phyloP scores from a whole-genome alignment of 177 flowering plant species.

The Telopea speciosissima region DNA sequence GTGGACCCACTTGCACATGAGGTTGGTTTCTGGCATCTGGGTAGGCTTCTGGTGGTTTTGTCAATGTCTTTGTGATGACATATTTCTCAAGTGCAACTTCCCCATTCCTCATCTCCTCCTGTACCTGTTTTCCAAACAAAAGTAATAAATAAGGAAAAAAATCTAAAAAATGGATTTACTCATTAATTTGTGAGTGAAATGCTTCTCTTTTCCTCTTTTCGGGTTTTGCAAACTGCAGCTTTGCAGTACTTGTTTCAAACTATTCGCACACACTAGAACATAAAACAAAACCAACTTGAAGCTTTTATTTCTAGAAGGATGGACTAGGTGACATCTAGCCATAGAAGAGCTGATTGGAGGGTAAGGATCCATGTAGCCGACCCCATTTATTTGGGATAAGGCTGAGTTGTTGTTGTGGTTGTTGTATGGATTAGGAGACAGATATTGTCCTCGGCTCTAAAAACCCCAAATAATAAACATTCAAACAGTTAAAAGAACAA shows the following conservation, averaged over 20 bases:
- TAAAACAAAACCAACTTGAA: neutral
- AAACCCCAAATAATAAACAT: too few relatives aligned
- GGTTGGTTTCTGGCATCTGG: conserved; percentile 98
- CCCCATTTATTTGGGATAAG: too few relatives aligned
- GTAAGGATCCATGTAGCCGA: too few relatives aligned
- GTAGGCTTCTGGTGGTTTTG: conserved; percentile 90
- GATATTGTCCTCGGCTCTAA: too few relatives aligned
- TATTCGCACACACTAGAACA: neutral
- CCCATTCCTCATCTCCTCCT: conserved; percentile 91
- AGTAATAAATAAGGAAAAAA: neutral
- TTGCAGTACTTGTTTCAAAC: neutral
- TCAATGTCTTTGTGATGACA: conserved; percentile 82
- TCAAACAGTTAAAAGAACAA: too few relatives aligned
- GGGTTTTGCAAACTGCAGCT: neutral
- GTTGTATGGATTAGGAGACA: too few relatives aligned
- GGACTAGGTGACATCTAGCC: too few relatives aligned
- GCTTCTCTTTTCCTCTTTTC: too few relatives aligned
- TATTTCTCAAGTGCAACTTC: conserved; percentile 86
- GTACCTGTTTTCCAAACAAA: conserved; percentile 47
- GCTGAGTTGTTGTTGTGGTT: too few relatives aligned
- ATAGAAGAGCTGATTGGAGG: too few relatives aligned
- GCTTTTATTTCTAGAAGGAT: neutral
- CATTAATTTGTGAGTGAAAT: too few relatives aligned
- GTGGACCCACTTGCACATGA: conserved; percentile 71
- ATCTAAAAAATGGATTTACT: too few relatives aligned